Evolutionary conservation across 805 yeast genomes (phyloP), one percentile per base, ranked within the genome.

Genomic region (Candida rishiriensis): DNA sequence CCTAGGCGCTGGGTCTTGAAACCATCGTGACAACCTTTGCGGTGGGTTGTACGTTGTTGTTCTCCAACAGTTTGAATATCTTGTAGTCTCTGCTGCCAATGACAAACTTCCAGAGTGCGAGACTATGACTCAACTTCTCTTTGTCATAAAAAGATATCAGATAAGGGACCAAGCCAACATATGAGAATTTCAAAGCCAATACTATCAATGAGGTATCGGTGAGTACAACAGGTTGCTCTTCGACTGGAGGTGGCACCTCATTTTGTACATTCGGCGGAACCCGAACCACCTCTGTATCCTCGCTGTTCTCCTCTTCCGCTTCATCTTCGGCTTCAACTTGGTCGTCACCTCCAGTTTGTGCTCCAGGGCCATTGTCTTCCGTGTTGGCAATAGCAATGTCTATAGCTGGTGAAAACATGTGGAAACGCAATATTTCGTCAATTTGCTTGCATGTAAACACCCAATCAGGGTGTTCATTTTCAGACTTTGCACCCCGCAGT

Each of bases 21-120:
- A 36, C 40, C 29, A 35, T 15, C 14, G 44, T 37, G 14, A 53
- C 15, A 13, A 51, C 40, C 6, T 29, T 45, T 11, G 51, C 29
- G 3, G 48, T 46, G n/a, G 59, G 56, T 12, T 42, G 43, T 14
- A 54, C 46, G 11, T 51, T 53, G 10, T 39, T 11, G 1, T 36
- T 32, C 21, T 48, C 51, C n/a, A 54, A 42, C 2, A 42, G 30
- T 15, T 33, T 13, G 39, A 53, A 49, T 13, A 46, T 44, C 34
- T 29, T 39, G 43, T 51, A 53, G 15, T 50, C 44, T 31, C 45
- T 53, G 2, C 48, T 13, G 5, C 52, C 47, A 32, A 52, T 38
- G 13, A 58, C 50, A 26, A 43, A 41, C 4, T 36, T 42, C 63
- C 63, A 58, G 15, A 58, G 43, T 10, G 40, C 35, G 3, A 44